These are phyloP conservation scores for Glomus cerebriforme DNA, from an alignment of 192 early-diverging fungal species.

Conservation along the genomic window DNA sequence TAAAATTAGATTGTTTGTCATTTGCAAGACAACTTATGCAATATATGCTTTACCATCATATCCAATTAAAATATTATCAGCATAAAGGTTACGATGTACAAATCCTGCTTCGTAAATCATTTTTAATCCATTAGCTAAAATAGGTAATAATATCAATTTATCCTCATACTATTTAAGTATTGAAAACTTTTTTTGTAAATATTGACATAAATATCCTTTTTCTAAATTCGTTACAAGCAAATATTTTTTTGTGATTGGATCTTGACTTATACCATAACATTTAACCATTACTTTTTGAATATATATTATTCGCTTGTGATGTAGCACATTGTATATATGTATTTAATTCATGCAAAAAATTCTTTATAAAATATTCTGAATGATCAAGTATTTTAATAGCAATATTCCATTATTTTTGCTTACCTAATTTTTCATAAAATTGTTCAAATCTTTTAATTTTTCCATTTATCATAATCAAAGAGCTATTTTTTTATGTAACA, in stretches of 20 bases:
- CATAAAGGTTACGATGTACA: conserved; percentile 41
- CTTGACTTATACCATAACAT: conserved; percentile 15
- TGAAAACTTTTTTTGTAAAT: conserved; percentile 37
- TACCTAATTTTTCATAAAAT: neutral
- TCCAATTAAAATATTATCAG: conserved; percentile 25
- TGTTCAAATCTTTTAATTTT: no score
- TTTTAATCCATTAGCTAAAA: conserved; percentile 41
- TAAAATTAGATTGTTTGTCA: neutral
- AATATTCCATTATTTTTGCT: no score
- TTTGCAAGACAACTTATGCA: conserved; percentile 30
- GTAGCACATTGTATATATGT: neutral
- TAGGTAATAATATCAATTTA: conserved; percentile 36
- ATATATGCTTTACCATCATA: neutral
- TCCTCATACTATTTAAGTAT: conserved; percentile 24
- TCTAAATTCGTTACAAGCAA: conserved; percentile 39
- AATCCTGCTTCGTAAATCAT: conserved; percentile 46
- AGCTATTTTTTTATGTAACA: neutral
- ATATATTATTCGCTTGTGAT: neutral
- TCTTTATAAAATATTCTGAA: neutral
- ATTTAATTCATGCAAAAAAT: neutral
- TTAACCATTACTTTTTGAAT: neutral
- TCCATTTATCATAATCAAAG: neutral
- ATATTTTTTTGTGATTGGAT: conserved; percentile 37
- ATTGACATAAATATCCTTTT: conserved; percentile 39
- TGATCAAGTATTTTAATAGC: neutral